These are phyloP conservation scores for Linanthus parryae DNA, from an alignment of 148 eudicot genomes.

Conservation along the genomic window DNA sequence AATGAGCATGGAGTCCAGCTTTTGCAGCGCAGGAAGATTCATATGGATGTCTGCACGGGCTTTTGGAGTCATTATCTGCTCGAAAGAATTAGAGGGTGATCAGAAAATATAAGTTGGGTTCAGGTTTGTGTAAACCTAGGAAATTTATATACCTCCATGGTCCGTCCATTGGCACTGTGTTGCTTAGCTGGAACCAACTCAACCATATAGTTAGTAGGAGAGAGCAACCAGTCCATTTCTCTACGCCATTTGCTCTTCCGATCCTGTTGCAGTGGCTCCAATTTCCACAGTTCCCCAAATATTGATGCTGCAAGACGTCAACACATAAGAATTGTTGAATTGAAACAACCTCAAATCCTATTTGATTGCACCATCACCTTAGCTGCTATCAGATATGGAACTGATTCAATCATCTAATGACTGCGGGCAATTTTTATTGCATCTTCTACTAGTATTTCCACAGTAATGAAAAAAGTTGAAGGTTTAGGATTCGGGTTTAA, in stretches of 20 bases:
- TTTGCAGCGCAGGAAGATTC: constrained; percentile 82
- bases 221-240: constrained; percentile 92
- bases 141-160: constrained; percentile 52
- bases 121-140: not conserved
- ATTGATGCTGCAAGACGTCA: constrained; percentile 68
- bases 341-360: too few relatives aligned
- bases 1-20: constrained; percentile 85
- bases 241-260: constrained; percentile 63
- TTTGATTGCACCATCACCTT: too few relatives aligned
- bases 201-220: constrained; percentile 89
- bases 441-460: too few relatives aligned
- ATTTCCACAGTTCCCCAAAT: constrained; percentile 96
- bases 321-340: too few relatives aligned
- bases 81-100: constrained; percentile 1
- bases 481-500: too few relatives aligned
- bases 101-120: constrained; percentile 1
- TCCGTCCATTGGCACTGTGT: constrained; percentile 55
- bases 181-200: constrained; percentile 92
- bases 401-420: too few relatives aligned
- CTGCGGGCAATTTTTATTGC: too few relatives aligned
- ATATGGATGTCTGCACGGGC: constrained; percentile 75
- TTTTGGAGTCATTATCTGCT: constrained; percentile 86
- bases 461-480: too few relatives aligned
- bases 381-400: too few relatives aligned
- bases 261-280: constrained; percentile 83